Evolutionary conservation across 2,329 filamentous ascomycete species (phyloP).

Genomic region (Fonsecaea monophora): DNA sequence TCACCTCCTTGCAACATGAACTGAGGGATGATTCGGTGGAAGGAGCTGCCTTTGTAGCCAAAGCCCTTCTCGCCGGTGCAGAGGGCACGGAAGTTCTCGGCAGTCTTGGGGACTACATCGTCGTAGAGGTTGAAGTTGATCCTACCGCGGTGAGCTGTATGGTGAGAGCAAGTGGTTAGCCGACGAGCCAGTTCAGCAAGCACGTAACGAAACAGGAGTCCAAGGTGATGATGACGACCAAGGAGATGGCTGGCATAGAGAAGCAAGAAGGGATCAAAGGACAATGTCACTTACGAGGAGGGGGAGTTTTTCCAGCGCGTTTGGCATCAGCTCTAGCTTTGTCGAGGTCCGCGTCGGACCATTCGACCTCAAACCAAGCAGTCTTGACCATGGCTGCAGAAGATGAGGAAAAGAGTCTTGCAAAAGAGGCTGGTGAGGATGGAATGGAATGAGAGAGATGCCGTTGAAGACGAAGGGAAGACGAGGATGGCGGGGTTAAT

Average conservation of each 20-base stretch:
- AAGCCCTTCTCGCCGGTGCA: constrained; percentile 72
- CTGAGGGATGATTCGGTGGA: constrained; percentile 73
- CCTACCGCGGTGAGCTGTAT: constrained; percentile 72
- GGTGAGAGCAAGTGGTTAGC: constrained; percentile 27
- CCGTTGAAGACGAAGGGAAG: constrained; percentile 32
- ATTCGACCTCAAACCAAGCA: constrained; percentile 77
- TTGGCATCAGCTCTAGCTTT: constrained; percentile 64
- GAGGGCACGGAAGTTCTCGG: constrained; percentile 70
- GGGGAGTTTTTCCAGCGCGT: constrained; percentile 27
- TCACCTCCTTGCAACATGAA: constrained; percentile 77
- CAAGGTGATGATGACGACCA: constrained; percentile 14
- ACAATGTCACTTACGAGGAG: constrained; percentile 29
- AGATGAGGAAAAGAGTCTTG: constrained; percentile 47
- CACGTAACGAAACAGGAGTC: constrained; percentile 16
- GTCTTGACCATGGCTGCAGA: constrained; percentile 76
- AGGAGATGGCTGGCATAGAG: neutral
- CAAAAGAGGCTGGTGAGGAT: constrained; percentile 23
- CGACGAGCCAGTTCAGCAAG: constrained; percentile 33
- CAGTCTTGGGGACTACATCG: constrained; percentile 84
- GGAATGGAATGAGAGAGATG: constrained; percentile 9
- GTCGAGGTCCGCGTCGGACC: constrained; percentile 62
- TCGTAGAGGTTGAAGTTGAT: constrained; percentile 91
- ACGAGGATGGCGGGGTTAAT: constrained; percentile 48
- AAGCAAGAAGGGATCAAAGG: constrained; percentile 25
- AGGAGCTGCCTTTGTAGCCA: constrained; percentile 69